Conservation (phyloP, 805 yeast genomes). For the Candida khao-thaluensis region DNA sequence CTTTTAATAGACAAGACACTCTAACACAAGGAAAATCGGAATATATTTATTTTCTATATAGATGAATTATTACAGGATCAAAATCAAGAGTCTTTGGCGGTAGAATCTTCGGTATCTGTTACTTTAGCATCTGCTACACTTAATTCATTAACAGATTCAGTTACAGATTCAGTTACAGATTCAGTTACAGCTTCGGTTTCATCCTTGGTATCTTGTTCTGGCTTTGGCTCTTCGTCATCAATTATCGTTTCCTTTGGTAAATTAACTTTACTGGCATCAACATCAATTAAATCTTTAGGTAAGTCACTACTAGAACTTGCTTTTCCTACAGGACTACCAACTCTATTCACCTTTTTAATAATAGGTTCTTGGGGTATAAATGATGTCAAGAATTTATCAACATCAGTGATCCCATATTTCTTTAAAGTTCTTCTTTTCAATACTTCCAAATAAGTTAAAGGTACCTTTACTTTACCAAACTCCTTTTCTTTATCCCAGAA, state of each 20-base stretch:
- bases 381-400: conserved; percentile 35
- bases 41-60: too few species aligned
- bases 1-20: too few species aligned
- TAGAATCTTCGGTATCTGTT: too few species aligned
- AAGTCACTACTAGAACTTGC: conserved; percentile 14
- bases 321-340: conserved; percentile 14
- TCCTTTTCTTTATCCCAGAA: conserved; percentile 39
- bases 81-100: too few species aligned
- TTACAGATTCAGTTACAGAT: too few species aligned
- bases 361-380: conserved; percentile 31
- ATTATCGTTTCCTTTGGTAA: conserved; percentile 45
- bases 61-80: too few species aligned
- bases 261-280: conserved; percentile 26
- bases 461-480: conserved; percentile 29
- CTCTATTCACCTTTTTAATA: conserved; percentile 11
- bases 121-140: too few species aligned
- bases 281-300: conserved; percentile 27
- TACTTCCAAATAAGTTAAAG: conserved; percentile 41
- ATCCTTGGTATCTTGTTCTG: too few species aligned
- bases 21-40: too few species aligned
- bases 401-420: conserved; percentile 36
- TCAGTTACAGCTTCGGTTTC: too few species aligned
- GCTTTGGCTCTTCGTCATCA: too few species aligned
- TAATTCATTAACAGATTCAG: too few species aligned
- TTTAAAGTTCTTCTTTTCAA: conserved; percentile 42